Conservation (phyloP, 2,329 filamentous ascomycete genomes). For the Byssothecium circinans region DNA sequence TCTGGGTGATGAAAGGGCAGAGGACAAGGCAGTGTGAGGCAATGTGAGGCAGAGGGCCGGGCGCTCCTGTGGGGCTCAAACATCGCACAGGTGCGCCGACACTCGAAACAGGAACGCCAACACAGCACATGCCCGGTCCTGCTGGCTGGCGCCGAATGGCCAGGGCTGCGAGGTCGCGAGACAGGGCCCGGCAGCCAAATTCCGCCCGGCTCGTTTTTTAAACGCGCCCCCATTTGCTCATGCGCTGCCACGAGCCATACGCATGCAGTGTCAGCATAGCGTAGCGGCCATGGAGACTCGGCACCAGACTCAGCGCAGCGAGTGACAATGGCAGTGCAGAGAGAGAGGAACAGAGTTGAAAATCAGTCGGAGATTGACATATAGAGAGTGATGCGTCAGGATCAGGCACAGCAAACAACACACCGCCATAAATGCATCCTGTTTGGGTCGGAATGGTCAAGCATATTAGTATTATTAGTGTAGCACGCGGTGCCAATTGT, state of each 20-base stretch:
- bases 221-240: constrained; percentile 18
- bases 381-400: too few species aligned
- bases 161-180: constrained; percentile 12
- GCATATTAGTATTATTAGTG: too few species aligned
- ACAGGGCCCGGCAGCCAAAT: constrained; percentile 33
- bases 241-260: constrained; percentile 27
- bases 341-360: too few species aligned
- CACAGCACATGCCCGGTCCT: constrained; percentile 18
- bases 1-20: neutral
- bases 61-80: constrained; percentile 26
- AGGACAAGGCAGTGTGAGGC: constrained; percentile 17
- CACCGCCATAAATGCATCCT: too few species aligned
- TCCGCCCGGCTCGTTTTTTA: constrained; percentile 35
- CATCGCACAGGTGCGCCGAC: constrained; percentile 24
- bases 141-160: constrained; percentile 9
- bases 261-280: neutral
- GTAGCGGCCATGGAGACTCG: constrained; percentile 19
- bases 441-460: too few species aligned
- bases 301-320: constrained; percentile 31
- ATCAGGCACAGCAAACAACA: too few species aligned
- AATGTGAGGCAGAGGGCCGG: constrained; percentile 15
- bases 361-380: too few species aligned
- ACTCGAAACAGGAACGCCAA: constrained; percentile 40
- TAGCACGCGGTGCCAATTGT: constrained; percentile 41
- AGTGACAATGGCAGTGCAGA: too few species aligned